Evolutionary conservation across 2,329 filamentous ascomycete species (phyloP).

Genomic region (Mycocentrospora acerina): DNA sequence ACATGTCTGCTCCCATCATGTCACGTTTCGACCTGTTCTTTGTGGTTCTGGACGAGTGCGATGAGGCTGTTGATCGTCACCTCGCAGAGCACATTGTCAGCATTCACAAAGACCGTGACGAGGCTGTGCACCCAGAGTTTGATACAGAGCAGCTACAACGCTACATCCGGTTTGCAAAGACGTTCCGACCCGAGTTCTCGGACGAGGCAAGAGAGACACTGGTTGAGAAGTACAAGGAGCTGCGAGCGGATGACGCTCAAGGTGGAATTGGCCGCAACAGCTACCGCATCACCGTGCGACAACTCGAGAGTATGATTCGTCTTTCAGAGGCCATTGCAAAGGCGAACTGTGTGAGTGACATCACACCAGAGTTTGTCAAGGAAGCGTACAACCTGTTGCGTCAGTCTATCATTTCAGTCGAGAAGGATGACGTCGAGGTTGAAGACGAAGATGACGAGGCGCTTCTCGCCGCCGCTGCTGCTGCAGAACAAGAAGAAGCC

Average conservation of each 20-base stretch:
- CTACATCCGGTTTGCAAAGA: slow-evolving; percentile 94
- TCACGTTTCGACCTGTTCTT: slow-evolving; percentile 99
- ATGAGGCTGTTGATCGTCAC: slow-evolving; percentile 85
- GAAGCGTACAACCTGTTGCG: slow-evolving; percentile 90
- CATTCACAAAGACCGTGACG: slow-evolving; percentile 89
- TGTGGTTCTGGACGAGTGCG: slow-evolving; percentile 94
- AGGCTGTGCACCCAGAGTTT: slow-evolving; percentile 88
- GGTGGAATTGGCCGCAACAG: slow-evolving; percentile 92
- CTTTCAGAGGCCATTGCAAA: slow-evolving; percentile 97
- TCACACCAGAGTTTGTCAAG: slow-evolving; percentile 79
- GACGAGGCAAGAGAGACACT: slow-evolving; percentile 82
- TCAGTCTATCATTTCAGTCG: slow-evolving; percentile 95
- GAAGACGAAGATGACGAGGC: slow-evolving; percentile 74
- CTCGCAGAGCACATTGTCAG: slow-evolving; percentile 93
- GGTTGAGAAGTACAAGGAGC: slow-evolving; percentile 92
- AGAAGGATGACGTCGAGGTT: slow-evolving; percentile 95
- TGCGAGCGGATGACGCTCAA: slow-evolving; percentile 89
- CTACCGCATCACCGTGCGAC: slow-evolving; percentile 95
- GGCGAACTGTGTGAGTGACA: slow-evolving; percentile 91
- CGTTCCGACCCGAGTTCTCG: slow-evolving; percentile 91
- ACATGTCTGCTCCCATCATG: slow-evolving; percentile 99
- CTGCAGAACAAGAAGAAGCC: slow-evolving; percentile 45
- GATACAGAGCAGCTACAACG: slow-evolving; percentile 94
- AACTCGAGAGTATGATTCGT: slow-evolving; percentile 94
- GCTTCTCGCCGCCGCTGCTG: slow-evolving; percentile 54